phyloP scores from a whole-genome alignment of 75 land plant genomes.

The Pinus tabuliformis region DNA sequence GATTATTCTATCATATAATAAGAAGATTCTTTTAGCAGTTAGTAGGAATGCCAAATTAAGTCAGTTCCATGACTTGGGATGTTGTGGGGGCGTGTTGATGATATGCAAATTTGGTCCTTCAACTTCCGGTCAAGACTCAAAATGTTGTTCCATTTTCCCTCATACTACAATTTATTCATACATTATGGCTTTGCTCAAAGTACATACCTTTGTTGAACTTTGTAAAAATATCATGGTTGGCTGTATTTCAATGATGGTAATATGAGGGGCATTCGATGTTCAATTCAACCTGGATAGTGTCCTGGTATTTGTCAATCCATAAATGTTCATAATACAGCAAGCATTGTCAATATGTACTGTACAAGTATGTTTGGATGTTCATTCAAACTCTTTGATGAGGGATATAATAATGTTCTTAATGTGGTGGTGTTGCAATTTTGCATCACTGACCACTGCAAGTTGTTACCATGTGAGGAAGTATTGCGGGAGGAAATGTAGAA shows the following conservation, averaged over 20 bases:
- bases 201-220: not conserved
- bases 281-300: conserved; percentile 5
- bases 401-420: conserved; percentile 1
- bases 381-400: not conserved
- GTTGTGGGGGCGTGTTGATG: not conserved
- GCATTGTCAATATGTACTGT: not conserved
- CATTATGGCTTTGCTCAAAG: conserved; percentile 1
- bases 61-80: not conserved
- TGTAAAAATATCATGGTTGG: conserved; percentile 1
- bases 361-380: conserved; percentile 2
- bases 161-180: not conserved
- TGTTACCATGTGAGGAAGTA: not conserved
- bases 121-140: not conserved
- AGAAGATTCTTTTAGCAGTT: conserved; percentile 11
- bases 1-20: conserved; percentile 8
- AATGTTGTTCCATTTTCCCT: not conserved
- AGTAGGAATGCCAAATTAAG: not conserved
- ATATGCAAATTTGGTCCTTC: not conserved
- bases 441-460: not conserved
- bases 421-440: not conserved
- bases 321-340: conserved; percentile 1
- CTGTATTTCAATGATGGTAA: not conserved
- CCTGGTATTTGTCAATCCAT: not conserved
- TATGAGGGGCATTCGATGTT: not conserved
- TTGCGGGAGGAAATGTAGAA: too few relatives aligned